Conservation (phyloP, 108 stramenopile genomes). For the Cyclotella kingstonii region DNA sequence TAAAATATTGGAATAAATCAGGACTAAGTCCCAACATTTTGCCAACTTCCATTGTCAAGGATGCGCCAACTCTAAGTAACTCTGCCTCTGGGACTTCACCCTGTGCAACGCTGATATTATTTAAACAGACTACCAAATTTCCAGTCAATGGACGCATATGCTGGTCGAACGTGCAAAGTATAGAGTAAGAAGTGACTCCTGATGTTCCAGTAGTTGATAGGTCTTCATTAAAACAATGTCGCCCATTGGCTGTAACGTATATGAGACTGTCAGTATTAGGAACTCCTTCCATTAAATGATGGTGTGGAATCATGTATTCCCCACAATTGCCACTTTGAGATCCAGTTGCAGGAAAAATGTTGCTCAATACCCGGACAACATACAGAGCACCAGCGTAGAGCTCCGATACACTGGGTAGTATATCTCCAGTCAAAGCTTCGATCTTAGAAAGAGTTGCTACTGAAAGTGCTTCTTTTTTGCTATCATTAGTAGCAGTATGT, state of each 20-base stretch:
- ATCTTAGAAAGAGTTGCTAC: conserved; percentile 44
- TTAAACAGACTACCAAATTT: conserved; percentile 71
- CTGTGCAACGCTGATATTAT: conserved; percentile 63
- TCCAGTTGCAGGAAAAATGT: conserved; percentile 16
- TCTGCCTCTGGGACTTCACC: conserved; percentile 63
- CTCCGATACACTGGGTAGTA: conserved; percentile 31
- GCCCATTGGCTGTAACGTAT: conserved; percentile 70
- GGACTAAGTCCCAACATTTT: conserved; percentile 74
- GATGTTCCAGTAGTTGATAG: neutral
- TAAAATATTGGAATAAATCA: conserved; percentile 67
- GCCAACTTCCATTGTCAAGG: conserved; percentile 36
- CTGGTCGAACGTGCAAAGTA: conserved; percentile 56
- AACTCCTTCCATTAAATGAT: conserved; percentile 68
- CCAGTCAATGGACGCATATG: conserved; percentile 73
- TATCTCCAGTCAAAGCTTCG: conserved; percentile 42
- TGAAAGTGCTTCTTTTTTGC: neutral
- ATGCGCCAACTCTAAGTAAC: conserved; percentile 22
- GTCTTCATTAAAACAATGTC: conserved; percentile 37
- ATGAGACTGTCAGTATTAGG: conserved; percentile 68
- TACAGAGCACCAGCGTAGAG: conserved; percentile 42
- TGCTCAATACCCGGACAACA: conserved; percentile 22
- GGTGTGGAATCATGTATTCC: conserved; percentile 47
- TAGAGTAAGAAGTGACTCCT: conserved; percentile 20
- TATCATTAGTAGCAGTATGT: conserved; percentile 1
- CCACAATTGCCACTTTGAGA: conserved; percentile 26